phyloP scores from a whole-genome alignment of 495 filamentous ascomycete species.

The Articulospora tetracladia region DNA sequence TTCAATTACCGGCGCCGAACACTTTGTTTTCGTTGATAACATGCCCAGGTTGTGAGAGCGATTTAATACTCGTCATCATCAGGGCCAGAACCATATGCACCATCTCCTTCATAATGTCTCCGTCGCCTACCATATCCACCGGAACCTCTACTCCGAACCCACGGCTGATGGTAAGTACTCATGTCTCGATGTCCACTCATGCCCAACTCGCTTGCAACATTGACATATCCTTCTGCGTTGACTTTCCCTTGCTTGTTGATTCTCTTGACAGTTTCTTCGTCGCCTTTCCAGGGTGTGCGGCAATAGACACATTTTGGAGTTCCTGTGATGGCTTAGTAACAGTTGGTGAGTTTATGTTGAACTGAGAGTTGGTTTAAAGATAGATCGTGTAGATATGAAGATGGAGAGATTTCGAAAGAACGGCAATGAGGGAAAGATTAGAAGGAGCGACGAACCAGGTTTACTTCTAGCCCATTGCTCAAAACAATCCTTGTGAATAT shows the following conservation, averaged over 20 bases:
- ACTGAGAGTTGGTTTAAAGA: not conserved
- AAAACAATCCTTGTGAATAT: constrained; percentile 61
- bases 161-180: constrained; percentile 22
- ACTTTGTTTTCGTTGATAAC: too few species aligned
- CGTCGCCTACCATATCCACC: constrained; percentile 79
- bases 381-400: not conserved
- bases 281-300: constrained; percentile 24
- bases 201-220: constrained; percentile 52
- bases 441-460: constrained; percentile 30
- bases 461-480: constrained; percentile 55
- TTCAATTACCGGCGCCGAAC: too few species aligned
- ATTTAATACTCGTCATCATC: not conserved
- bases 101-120: not conserved
- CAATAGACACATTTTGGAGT: constrained; percentile 43
- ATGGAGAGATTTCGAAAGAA: too few species aligned
- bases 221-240: constrained; percentile 53
- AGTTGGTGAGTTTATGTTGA: too few species aligned
- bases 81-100: not conserved
- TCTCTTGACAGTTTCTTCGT: constrained; percentile 20
- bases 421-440: not conserved
- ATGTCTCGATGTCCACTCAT: constrained; percentile 35
- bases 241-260: constrained; percentile 20
- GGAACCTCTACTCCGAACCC: constrained; percentile 60
- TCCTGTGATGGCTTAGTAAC: not conserved
- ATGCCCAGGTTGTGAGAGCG: too few species aligned